These are phyloP conservation scores for Talaromyces sp. DNA, from an alignment of 2,329 filamentous ascomycete species.

Conservation along the genomic window DNA sequence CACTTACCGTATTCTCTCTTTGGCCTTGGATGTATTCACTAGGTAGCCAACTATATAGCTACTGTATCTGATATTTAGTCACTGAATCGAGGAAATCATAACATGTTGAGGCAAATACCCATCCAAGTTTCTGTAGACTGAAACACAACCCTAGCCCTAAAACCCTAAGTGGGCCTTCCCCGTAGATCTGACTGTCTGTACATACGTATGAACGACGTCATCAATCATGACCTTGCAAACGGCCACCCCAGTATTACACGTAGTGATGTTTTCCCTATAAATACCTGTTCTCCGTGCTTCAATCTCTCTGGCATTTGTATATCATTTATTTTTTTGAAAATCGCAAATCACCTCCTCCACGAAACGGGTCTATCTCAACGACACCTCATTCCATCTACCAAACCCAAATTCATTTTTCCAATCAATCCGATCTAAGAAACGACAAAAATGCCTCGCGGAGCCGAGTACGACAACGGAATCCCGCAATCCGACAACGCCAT, in stretches of 20 bases:
- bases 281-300: not conserved
- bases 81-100: not conserved
- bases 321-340: not conserved
- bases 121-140: not conserved
- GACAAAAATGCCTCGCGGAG: slow-evolving; percentile 34
- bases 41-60: not conserved
- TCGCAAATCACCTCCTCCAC: too few relatives aligned
- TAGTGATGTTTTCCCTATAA: not conserved
- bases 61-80: not conserved
- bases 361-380: not conserved
- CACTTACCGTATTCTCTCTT: not conserved
- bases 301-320: not conserved
- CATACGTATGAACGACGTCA: slow-evolving; percentile 10
- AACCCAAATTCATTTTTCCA: not conserved
- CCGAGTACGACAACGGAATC: slow-evolving; percentile 33
- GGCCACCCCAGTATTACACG: not conserved
- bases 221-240: not conserved
- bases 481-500: slow-evolving; percentile 36
- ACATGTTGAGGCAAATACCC: not conserved
- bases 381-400: not conserved
- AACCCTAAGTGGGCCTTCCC: not conserved
- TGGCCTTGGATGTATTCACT: not conserved
- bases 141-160: not conserved
- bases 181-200: not conserved
- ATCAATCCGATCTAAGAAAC: not conserved